Evolutionary conservation across 179 eudicot species (phyloP).

Genomic region (Amaranthus tricolor): DNA sequence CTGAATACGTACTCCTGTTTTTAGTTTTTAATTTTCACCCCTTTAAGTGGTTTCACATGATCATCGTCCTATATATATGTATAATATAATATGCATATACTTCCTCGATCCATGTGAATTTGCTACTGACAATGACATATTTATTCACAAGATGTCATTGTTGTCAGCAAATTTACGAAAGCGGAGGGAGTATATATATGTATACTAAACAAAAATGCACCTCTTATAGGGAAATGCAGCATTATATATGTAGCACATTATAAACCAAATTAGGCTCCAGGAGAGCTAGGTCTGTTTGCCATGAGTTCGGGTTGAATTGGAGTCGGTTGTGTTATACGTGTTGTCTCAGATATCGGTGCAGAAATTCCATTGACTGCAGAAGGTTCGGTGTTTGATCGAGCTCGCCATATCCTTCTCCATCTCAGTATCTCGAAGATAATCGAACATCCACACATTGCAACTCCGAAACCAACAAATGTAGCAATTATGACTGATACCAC

Average conservation of each 20-base stretch:
- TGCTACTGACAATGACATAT: too few relatives aligned
- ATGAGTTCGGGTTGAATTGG: constrained; percentile 16
- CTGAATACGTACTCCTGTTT: too few relatives aligned
- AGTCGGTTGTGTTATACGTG: constrained; percentile 8
- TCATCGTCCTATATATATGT: too few relatives aligned
- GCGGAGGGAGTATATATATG: too few relatives aligned
- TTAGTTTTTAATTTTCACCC: too few relatives aligned
- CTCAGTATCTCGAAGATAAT: constrained; percentile 52
- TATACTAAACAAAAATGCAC: too few relatives aligned
- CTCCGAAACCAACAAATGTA: constrained; percentile 77
- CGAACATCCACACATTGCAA: constrained; percentile 68
- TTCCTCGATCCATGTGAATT: too few relatives aligned
- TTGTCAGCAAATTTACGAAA: too few relatives aligned
- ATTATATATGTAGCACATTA: background rate
- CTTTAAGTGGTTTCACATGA: too few relatives aligned
- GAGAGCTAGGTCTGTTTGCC: background rate
- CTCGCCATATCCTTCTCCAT: constrained; percentile 45
- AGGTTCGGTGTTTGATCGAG: constrained; percentile 29
- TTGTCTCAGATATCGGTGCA: constrained; percentile 19
- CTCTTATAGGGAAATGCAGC: too few relatives aligned
- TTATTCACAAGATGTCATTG: too few relatives aligned
- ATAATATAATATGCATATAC: too few relatives aligned
- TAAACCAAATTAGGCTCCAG: background rate
- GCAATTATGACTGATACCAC: constrained; percentile 73
- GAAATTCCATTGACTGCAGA: constrained; percentile 25